Evolutionary conservation across 108 stramenopile genomes (phyloP).

Genomic region (Stephanodiscus minutulus): DNA sequence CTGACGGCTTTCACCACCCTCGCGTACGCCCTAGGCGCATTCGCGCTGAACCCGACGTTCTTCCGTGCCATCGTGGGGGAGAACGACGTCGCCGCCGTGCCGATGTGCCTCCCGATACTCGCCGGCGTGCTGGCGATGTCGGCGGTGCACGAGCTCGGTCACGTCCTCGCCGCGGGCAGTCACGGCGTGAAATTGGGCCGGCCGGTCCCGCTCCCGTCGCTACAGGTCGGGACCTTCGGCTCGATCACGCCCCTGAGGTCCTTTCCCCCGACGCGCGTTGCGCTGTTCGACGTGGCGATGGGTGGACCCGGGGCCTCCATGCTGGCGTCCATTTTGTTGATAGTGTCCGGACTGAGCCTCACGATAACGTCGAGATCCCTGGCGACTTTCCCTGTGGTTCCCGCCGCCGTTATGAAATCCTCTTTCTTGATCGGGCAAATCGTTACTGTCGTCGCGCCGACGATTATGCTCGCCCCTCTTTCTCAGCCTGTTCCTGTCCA

Average conservation of each 20-base stretch:
- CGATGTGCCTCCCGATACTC: slow-evolving; percentile 59
- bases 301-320: slow-evolving; percentile 42
- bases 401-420: slow-evolving; percentile 66
- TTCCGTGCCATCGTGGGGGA: slow-evolving; percentile 67
- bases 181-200: slow-evolving; percentile 55
- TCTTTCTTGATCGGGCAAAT: slow-evolving; percentile 71
- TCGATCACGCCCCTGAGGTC: slow-evolving; percentile 71
- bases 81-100: slow-evolving; percentile 47
- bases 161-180: slow-evolving; percentile 58
- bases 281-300: slow-evolving; percentile 45
- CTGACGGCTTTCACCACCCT: slow-evolving; percentile 56
- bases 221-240: slow-evolving; percentile 63
- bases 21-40: slow-evolving; percentile 57
- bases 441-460: slow-evolving; percentile 59
- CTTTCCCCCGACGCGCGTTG: slow-evolving; percentile 62
- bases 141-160: slow-evolving; percentile 64
- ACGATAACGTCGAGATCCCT: slow-evolving; percentile 34
- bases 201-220: slow-evolving; percentile 71
- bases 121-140: slow-evolving; percentile 63
- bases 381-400: slow-evolving; percentile 60
- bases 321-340: slow-evolving; percentile 33
- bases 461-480: slow-evolving; percentile 63
- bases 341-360: slow-evolving; percentile 35
- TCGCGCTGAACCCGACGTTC: slow-evolving; percentile 69
- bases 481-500: slow-evolving; percentile 88